Base-by-base conservation (phyloP, 176 grass and related monocot species). In the Oryza meyeriana region DNA sequence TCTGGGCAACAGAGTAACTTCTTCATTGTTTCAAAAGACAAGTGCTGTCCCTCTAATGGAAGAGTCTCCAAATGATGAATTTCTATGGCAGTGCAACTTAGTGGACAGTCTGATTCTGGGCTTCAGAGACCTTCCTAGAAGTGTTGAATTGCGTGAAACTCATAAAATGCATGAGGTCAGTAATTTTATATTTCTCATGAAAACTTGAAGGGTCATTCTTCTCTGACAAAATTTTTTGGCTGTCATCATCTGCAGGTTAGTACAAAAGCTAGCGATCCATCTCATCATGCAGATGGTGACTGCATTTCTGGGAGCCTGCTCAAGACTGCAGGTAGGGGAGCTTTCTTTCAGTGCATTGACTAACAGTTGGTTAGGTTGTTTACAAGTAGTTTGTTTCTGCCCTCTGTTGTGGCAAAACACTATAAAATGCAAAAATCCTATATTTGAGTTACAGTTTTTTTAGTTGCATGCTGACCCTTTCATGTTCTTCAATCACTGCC, bases 241-340 rank as follows among this genome's bases (percentile, higher is more conserved):
- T 18, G 28, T 44, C 66, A 11, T 39, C 14, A 74, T 78, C 6
- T 71, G 66, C 89, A 99, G 96, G 80, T 36, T 63, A 87, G 71
- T 40, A 83, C 34, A 71, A 88, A 87, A 63, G 70, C 36, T 18
- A 24, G 28, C 4, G 4, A 30, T 33, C 35, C 76, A 78, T 64
- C 81, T 81, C 48, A 65, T 85, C 91, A 79, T 55, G 72, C 81
- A 31, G 75, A 86, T 22, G 92, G 83, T 64, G 76, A 79, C 25
- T 77, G 58, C 75, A 12, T 61, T 74, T 73, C 74, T 78, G 70
- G 68, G 34, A 86, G 78, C 34, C 78, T 74, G 47, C 25, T 71
- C 74, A 61, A 29, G 18, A 74, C 62, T 65, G 71, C 80, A 90
- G 89, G 90, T 95, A 81, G 64, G 26, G 30, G 69, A 32, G 38